Evolutionary conservation across 306 rosid genomes (phyloP).

Genomic region (Quercus suber): DNA sequence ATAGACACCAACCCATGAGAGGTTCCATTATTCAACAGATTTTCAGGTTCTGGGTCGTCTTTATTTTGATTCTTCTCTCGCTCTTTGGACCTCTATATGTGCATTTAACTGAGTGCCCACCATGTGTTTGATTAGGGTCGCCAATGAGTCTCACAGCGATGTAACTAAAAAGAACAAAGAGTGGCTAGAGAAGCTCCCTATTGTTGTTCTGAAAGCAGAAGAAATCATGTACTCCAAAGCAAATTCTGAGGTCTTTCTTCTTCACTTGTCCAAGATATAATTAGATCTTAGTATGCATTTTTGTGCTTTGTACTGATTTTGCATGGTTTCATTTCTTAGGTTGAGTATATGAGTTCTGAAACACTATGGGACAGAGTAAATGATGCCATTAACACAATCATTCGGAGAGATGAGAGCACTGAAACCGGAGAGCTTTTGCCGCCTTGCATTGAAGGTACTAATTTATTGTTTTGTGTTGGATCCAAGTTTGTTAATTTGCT

Average conservation of each 20-base stretch:
- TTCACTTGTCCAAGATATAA: slow-evolving; percentile 19
- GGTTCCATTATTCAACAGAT: slow-evolving; percentile 90
- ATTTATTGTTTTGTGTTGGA: slow-evolving; percentile 18
- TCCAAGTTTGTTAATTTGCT: slow-evolving; percentile 17
- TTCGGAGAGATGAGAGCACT: slow-evolving; percentile 78
- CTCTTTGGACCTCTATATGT: slow-evolving; percentile 3
- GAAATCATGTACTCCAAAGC: slow-evolving; percentile 99
- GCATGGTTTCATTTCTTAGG: slow-evolving; percentile 52
- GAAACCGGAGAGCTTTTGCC: slow-evolving; percentile 93
- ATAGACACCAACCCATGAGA: slow-evolving; percentile 87
- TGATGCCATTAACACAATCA: slow-evolving; percentile 95
- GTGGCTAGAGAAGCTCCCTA: slow-evolving; percentile 91
- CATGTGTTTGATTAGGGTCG: slow-evolving; percentile 93
- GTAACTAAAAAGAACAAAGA: slow-evolving; percentile 86
- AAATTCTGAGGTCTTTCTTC: slow-evolving; percentile 74
- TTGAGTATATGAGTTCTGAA: slow-evolving; percentile 71
- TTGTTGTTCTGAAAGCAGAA: slow-evolving; percentile 89
- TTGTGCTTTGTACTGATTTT: slow-evolving; percentile 28
- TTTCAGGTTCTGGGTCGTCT: slow-evolving; percentile 77
- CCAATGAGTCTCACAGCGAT: slow-evolving; percentile 61
- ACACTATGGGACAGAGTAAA: slow-evolving; percentile 93
- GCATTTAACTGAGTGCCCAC: slow-evolving; percentile 58
- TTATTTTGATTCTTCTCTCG: neutral
- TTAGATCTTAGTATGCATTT: slow-evolving; percentile 33
- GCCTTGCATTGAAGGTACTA: slow-evolving; percentile 97